Evolutionary conservation across 2,329 filamentous ascomycete genomes (phyloP), one percentile per base, ranked within the genome.

Genomic region (Coniochaeta ligniaria): DNA sequence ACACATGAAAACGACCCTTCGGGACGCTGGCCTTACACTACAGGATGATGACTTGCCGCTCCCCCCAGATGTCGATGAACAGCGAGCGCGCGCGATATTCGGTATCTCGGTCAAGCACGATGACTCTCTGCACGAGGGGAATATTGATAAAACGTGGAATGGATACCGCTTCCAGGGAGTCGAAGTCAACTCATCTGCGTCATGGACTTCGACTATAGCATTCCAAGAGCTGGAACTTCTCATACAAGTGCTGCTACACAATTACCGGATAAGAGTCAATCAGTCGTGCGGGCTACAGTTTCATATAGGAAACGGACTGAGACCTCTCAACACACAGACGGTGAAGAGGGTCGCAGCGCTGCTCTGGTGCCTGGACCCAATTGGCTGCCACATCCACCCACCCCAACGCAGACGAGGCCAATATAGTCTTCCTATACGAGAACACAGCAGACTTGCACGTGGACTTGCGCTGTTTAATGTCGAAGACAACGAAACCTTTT

Each of bases 381-480:
- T 64, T 35, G 26, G 64, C 16, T 58, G 50, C 38, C 59, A 62
- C 41, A 58, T 58, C 11, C 63, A 65, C 24, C 63, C 63, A 2
- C 59, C 62, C 0, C 63, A 66, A 60, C 63, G 65, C 11, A 58
- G 8, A 52, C 47, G 47, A 8, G 12, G 47, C n/a, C 22, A 3
- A 1, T 17, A 2, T 6, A 28, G n/a, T 17, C 22, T 52, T 9
- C 38, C 52, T 52, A 35, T 59, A 60, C 12, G 66, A 65, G 1
- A 60, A 71, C 6, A 55, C 61, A 1, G 64, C 68, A 43, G 52
- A 74, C 6, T 52, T 72, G 22, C 59, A 65, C 3, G 1, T 17
- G 12, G 20, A 16, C 2, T 2, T 6, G 14, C 28, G 12, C 2
- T 24, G 6, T 17, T 17, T 6, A 6, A 1, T 28, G 12, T n/a